Evolutionary conservation across 2,329 filamentous ascomycete species (phyloP).

Genomic region (Hymenoscyphus fructigenus): DNA sequence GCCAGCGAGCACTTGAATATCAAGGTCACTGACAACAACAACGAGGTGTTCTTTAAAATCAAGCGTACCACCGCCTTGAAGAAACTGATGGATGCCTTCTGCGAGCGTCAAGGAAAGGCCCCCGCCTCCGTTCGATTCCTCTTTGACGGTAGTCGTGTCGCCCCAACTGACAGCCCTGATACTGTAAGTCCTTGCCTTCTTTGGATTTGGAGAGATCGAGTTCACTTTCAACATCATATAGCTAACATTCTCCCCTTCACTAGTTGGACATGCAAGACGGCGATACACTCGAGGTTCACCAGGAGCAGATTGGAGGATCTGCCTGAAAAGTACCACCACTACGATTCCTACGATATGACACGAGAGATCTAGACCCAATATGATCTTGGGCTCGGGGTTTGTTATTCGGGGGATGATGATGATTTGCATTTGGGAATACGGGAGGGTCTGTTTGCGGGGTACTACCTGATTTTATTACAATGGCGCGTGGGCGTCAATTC

Average conservation of each 20-base stretch:
- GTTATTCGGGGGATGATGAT: not conserved
- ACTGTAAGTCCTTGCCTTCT: slow-evolving; percentile 60
- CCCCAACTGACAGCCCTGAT: slow-evolving; percentile 85
- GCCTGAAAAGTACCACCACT: slow-evolving; percentile 21
- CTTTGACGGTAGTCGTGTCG: slow-evolving; percentile 92
- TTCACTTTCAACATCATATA: slow-evolving; percentile 1
- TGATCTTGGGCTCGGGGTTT: slow-evolving; percentile 2
- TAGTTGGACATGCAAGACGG: slow-evolving; percentile 97
- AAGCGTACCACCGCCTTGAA: slow-evolving; percentile 94
- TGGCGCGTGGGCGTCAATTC: slow-evolving; percentile 33
- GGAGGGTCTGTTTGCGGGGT: slow-evolving; percentile 12
- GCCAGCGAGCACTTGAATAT: slow-evolving; percentile 88
- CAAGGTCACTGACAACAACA: slow-evolving; percentile 99
- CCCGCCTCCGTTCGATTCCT: slow-evolving; percentile 84
- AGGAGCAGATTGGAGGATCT: slow-evolving; percentile 89
- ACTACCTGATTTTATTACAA: slow-evolving; percentile 21
- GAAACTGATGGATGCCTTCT: slow-evolving; percentile 98
- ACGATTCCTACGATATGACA: slow-evolving; percentile 10
- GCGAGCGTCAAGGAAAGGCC: slow-evolving; percentile 91
- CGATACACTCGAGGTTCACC: slow-evolving; percentile 94
- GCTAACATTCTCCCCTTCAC: slow-evolving; percentile 16
- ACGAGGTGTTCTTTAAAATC: slow-evolving; percentile 99
- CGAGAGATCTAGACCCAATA: slow-evolving; percentile 6
- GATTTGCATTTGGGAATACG: slow-evolving; percentile 24
- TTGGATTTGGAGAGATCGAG: not conserved